A percentile compares a stretch with the other conserved stretches of the same genome.
phyloP scores from a whole-genome alignment of 805 yeast species.

The Yarrowia sp. region DNA sequence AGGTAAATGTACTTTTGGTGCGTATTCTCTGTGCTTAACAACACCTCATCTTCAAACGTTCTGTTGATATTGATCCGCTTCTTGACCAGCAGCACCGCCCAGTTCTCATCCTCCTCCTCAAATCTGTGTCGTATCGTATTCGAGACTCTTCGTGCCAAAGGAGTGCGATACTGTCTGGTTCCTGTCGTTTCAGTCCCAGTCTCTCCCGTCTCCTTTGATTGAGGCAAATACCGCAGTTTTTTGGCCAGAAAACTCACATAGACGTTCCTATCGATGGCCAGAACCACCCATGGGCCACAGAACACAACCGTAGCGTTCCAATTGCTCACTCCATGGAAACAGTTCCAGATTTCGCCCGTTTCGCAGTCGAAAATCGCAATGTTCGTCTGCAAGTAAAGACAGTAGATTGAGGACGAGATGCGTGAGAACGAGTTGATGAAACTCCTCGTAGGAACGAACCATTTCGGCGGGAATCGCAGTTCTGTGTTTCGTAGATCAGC shows the following conservation, averaged over 20 bases:
- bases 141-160: constrained; percentile 8
- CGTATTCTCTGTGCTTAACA: constrained; percentile 7
- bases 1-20: constrained; percentile 29
- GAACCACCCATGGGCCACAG: constrained; percentile 35
- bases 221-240: constrained; percentile 1
- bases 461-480: constrained; percentile 16
- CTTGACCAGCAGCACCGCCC: constrained; percentile 31
- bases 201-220: neutral
- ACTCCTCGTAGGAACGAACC: constrained; percentile 24
- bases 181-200: neutral
- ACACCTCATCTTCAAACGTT: constrained; percentile 29
- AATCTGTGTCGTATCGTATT: constrained; percentile 13
- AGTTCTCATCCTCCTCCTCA: constrained; percentile 19
- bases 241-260: constrained; percentile 23
- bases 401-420: neutral
- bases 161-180: constrained; percentile 7
- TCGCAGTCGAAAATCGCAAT: constrained; percentile 30
- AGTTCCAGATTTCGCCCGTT: constrained; percentile 38
- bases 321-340: constrained; percentile 31
- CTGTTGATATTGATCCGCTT: constrained; percentile 30
- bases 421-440: constrained; percentile 34
- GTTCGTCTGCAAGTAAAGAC: constrained; percentile 30
- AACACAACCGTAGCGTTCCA: constrained; percentile 32
- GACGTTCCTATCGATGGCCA: constrained; percentile 28
- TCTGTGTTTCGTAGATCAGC: constrained; percentile 1